A percentile compares a stretch with the other conserved stretches of the same genome.
phyloP scores from a whole-genome alignment of 805 yeast genomes.

The Scheffersomyces coipomensis region DNA sequence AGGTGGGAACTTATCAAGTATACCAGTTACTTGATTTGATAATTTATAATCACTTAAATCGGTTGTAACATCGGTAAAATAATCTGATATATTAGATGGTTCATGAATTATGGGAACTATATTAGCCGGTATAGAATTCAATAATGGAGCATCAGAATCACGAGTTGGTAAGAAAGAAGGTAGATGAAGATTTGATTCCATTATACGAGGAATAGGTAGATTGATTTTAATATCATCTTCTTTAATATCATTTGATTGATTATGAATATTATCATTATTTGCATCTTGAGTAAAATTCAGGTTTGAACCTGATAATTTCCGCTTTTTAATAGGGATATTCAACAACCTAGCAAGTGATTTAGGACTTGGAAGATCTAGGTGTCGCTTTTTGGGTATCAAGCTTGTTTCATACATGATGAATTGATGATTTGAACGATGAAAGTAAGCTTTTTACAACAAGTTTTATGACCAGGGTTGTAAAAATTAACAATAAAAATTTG shows the following conservation, averaged over 20 bases:
- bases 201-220: not conserved
- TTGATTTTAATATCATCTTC: constrained; percentile 1
- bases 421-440: not conserved
- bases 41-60: constrained; percentile 11
- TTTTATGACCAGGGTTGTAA: not conserved
- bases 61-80: constrained; percentile 30
- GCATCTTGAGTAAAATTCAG: not conserved
- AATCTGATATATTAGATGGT: constrained; percentile 29
- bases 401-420: not conserved
- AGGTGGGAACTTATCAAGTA: constrained; percentile 33
- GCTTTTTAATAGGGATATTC: constrained; percentile 7
- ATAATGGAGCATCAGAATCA: constrained; percentile 13
- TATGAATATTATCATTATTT: not conserved
- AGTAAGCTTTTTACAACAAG: not conserved
- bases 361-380: constrained; percentile 13
- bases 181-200: not conserved
- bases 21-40: constrained; percentile 19
- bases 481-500: not conserved
- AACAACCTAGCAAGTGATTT: constrained; percentile 10
- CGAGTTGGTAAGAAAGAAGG: not conserved
- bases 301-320: constrained; percentile 5
- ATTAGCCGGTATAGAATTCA: constrained; percentile 36
- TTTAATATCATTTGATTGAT: not conserved
- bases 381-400: not conserved
- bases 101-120: constrained; percentile 34